A percentile compares a stretch with the other conserved stretches of the same genome.
These are phyloP conservation scores for Saccharomycopsis sp. DNA, from an alignment of 805 yeast genomes.

Conservation along the genomic window DNA sequence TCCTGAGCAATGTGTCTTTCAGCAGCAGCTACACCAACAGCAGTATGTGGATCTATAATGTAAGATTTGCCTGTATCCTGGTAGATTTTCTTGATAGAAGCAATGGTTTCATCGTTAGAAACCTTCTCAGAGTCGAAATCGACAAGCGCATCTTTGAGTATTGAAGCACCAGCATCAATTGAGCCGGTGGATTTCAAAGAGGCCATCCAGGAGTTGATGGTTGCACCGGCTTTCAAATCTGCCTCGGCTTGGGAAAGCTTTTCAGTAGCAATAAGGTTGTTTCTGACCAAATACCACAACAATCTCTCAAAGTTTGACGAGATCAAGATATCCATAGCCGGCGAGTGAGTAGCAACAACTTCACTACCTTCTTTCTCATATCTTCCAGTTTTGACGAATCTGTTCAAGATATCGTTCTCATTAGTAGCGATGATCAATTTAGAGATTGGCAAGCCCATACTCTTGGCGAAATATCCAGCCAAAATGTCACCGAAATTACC, in stretches of 20 bases:
- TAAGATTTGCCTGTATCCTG: slow-evolving; percentile 53
- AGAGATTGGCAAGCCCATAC: slow-evolving; percentile 92
- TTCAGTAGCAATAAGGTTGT: slow-evolving; percentile 41
- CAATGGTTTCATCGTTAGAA: slow-evolving; percentile 68
- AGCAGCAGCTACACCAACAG: slow-evolving; percentile 86
- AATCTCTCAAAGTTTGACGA: slow-evolving; percentile 95
- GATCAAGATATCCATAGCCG: slow-evolving; percentile 97
- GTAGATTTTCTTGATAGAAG: slow-evolving; percentile 70
- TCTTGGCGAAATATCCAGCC: slow-evolving; percentile 91
- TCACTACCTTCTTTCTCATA: slow-evolving; percentile 65
- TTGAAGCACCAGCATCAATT: slow-evolving; percentile 60
- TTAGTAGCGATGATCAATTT: slow-evolving; percentile 90
- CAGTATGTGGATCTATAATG: slow-evolving; percentile 92
- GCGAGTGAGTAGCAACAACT: slow-evolving; percentile 86
- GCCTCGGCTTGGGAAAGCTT: slow-evolving; percentile 34
- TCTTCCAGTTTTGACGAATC: slow-evolving; percentile 81
- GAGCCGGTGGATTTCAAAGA: slow-evolving; percentile 71
- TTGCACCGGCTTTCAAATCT: slow-evolving; percentile 64
- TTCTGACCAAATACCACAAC: slow-evolving; percentile 87
- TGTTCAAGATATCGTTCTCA: slow-evolving; percentile 88
- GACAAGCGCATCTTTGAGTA: slow-evolving; percentile 56
- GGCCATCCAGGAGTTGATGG: slow-evolving; percentile 68
- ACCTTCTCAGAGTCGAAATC: slow-evolving; percentile 79
- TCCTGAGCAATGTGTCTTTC: slow-evolving; percentile 51
- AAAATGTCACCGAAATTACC: slow-evolving; percentile 98